Evolutionary conservation across 2,329 filamentous ascomycete genomes (phyloP), one percentile per base, ranked within the genome.

Genomic region (Ophiocordyceps camponoti-saundersi): DNA sequence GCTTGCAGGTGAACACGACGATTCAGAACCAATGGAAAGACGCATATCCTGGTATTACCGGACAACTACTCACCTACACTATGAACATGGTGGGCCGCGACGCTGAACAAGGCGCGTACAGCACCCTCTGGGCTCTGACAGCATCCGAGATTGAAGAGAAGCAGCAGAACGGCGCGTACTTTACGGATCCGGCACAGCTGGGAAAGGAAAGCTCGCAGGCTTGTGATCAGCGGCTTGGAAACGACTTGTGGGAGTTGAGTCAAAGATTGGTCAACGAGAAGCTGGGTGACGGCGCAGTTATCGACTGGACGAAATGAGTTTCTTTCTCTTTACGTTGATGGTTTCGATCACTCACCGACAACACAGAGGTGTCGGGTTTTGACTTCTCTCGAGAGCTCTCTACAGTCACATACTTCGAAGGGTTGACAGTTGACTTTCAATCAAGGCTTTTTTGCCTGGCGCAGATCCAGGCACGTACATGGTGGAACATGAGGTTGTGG

Each of bases 21-120:
- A 68, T 68, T 61, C 64, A 68, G 46, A 57, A 68, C 46, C 65
- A 69, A 48, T 69, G 65, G 65, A 68, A 69, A 48, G 63, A 66
- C 16, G 65, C 66, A 0, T 69, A 68, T 42, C 66, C 65, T 0
- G 65, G 65, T 0, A 52, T 70, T 0, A 57, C 60, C 0, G 66
- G 67, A 1, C 62, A 61, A 23, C 50, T 68, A 1, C 48, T 67
- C 2, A 58, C 61, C 0, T 62, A 54, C 48, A 54, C 56, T 0
- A 65, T 62, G 59, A 47, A 60, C 7, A 51, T 60, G 0, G 49
- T 61, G 2, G 60, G 66, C 2, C 59, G 66, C 0, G 59, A 61
- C 26, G 53, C 59, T 0, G 60, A 70, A 48, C 65, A 70, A 42
- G 67, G 67, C 0, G 60, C 66, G 0, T 70, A 64, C 54, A 68